Evolutionary conservation across 2,329 filamentous ascomycete genomes (phyloP).

Genomic region (Epichloe sibirici): DNA sequence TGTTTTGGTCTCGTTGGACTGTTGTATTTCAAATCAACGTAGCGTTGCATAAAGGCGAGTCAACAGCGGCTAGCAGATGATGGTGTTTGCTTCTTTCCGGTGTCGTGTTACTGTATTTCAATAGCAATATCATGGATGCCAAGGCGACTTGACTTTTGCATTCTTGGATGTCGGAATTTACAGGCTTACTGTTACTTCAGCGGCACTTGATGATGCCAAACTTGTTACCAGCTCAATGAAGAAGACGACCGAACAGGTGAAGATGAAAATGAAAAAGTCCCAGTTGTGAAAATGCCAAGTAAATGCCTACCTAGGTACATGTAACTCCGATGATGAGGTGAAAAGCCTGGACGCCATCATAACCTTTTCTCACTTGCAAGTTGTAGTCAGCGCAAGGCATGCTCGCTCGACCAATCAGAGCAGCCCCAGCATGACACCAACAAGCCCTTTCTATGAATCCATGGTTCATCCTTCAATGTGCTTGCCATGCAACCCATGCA

Average conservation of each 20-base stretch:
- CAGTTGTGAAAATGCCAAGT: too few species aligned
- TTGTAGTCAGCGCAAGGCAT: not conserved
- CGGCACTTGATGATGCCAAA: not conserved
- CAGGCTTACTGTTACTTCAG: not conserved
- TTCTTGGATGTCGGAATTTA: not conserved
- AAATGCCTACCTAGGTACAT: too few species aligned
- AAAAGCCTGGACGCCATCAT: too few species aligned
- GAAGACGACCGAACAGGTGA: not conserved
- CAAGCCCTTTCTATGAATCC: not conserved
- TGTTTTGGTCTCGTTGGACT: not conserved
- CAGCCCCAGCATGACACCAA: not conserved
- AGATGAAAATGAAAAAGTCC: not conserved
- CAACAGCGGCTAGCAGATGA: not conserved
- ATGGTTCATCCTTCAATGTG: too few species aligned
- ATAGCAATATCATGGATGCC: slow-evolving; percentile 1
- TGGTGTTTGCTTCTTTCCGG: not conserved
- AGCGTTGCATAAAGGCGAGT: not conserved
- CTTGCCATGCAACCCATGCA: too few species aligned
- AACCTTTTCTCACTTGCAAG: not conserved
- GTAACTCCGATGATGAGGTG: too few species aligned
- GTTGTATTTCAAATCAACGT: not conserved
- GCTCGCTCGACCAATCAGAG: not conserved
- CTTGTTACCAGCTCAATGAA: not conserved
- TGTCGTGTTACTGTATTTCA: not conserved
- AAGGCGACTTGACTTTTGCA: not conserved